These are phyloP conservation scores for Populus tremula DNA, from an alignment of 345 rosid genomes.

Conservation along the genomic window DNA sequence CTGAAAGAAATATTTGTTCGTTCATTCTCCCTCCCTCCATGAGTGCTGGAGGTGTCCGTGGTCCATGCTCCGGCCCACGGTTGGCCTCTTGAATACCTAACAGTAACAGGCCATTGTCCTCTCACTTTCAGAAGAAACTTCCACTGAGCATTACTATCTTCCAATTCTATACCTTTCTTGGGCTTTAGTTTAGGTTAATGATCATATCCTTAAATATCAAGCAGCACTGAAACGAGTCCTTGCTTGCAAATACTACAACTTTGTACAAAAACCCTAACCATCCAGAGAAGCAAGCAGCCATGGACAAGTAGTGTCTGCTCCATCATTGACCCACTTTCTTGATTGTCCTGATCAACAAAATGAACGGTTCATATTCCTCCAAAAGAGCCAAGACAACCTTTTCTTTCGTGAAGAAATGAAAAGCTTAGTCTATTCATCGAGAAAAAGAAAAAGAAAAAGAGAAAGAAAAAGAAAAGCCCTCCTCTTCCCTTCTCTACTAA, in stretches of 20 bases:
- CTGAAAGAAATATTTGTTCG: too few relatives aligned
- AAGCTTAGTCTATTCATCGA: not conserved
- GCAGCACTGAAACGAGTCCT: not conserved
- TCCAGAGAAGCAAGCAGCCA: not conserved
- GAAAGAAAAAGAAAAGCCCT: slow-evolving; percentile 4
- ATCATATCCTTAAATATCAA: not conserved
- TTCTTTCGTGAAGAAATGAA: not conserved
- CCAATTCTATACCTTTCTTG: not conserved
- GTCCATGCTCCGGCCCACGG: not conserved
- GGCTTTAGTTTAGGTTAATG: not conserved
- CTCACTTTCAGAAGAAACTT: not conserved
- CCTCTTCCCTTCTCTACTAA: slow-evolving; percentile 9
- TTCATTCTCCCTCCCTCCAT: too few relatives aligned
- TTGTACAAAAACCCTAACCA: not conserved
- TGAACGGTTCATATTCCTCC: slow-evolving; percentile 12
- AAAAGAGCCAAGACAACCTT: not conserved
- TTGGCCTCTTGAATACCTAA: not conserved
- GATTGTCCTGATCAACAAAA: not conserved
- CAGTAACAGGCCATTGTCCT: not conserved
- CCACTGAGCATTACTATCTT: not conserved
- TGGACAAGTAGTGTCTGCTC: not conserved
- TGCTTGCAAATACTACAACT: not conserved
- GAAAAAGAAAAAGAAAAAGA: not conserved
- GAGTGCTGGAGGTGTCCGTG: not conserved
- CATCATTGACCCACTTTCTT: not conserved